Percentiles rank a stretch among this genome's conserved stretches.
Evolutionary conservation across 2,329 filamentous ascomycete species (phyloP).

Genomic region (Beauveria sp.): DNA sequence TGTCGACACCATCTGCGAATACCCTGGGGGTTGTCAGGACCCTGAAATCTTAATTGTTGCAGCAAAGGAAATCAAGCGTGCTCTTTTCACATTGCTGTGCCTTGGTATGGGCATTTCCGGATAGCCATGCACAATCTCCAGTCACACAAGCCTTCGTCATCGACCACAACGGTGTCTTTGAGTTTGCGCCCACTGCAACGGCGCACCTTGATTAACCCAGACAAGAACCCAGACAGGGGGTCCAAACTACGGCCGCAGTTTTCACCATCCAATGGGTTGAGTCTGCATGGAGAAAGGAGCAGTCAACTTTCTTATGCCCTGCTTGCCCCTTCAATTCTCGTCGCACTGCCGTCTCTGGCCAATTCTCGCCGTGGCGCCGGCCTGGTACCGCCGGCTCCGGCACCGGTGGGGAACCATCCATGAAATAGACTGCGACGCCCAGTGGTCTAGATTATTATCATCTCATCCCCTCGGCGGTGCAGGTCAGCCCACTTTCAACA

Average conservation of each 20-base stretch:
- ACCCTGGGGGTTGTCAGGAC: not conserved
- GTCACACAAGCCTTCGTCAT: not conserved
- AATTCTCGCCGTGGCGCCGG: not conserved
- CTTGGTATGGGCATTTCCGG: not conserved
- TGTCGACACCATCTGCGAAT: not conserved
- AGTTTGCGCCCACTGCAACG: not conserved
- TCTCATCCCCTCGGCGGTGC: no score
- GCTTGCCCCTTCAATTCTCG: not conserved
- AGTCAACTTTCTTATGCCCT: not conserved
- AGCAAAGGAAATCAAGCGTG: not conserved
- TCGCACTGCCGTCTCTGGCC: not conserved
- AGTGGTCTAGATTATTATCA: not conserved
- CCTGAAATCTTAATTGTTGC: not conserved
- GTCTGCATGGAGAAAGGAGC: not conserved
- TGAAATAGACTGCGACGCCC: not conserved
- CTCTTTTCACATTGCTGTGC: not conserved
- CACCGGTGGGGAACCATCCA: not conserved
- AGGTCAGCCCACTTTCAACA: not conserved
- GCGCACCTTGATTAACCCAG: not conserved
- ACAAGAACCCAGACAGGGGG: no score
- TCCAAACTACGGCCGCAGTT: no score
- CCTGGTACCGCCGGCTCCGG: slow-evolving; percentile 4
- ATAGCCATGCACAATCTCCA: not conserved
- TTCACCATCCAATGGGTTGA: not conserved
- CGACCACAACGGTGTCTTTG: not conserved